These are phyloP conservation scores for Xylaria sp. DNA, from an alignment of 2,329 filamentous ascomycete species.

Conservation along the genomic window DNA sequence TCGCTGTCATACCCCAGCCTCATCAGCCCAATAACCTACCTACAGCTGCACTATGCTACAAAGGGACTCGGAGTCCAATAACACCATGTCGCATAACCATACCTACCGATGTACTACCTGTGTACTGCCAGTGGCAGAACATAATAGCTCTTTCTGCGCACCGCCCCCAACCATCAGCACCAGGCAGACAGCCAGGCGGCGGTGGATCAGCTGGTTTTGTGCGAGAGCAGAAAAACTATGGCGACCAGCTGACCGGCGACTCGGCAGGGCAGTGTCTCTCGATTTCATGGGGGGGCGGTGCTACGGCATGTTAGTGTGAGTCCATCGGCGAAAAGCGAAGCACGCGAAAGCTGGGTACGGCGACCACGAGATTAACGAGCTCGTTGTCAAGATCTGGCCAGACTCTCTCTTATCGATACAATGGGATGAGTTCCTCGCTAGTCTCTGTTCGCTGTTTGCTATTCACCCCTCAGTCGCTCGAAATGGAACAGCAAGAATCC, in stretches of 20 bases:
- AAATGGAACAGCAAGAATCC: not conserved
- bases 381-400: not conserved
- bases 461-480: conserved; percentile 3
- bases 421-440: not conserved
- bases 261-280: conserved; percentile 15
- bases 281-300: conserved; percentile 28
- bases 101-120: not conserved
- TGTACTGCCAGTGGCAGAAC: not conserved
- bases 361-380: conserved; percentile 7
- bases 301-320: not conserved
- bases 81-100: not conserved
- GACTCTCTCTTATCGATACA: not conserved
- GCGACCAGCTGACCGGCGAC: conserved; percentile 30
- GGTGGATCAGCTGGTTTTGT: conserved; percentile 31
- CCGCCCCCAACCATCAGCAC: conserved; percentile 21
- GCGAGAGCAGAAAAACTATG: conserved; percentile 12
- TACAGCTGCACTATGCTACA: not conserved
- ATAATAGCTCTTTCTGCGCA: not conserved
- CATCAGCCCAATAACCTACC: not conserved
- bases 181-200: conserved; percentile 21
- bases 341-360: conserved; percentile 1
- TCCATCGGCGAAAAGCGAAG: conserved; percentile 29
- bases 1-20: not conserved
- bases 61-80: not conserved
- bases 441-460: not conserved